phyloP scores from a whole-genome alignment of 2,329 filamentous ascomycete genomes.

The Chrysoporthe austroafricana region DNA sequence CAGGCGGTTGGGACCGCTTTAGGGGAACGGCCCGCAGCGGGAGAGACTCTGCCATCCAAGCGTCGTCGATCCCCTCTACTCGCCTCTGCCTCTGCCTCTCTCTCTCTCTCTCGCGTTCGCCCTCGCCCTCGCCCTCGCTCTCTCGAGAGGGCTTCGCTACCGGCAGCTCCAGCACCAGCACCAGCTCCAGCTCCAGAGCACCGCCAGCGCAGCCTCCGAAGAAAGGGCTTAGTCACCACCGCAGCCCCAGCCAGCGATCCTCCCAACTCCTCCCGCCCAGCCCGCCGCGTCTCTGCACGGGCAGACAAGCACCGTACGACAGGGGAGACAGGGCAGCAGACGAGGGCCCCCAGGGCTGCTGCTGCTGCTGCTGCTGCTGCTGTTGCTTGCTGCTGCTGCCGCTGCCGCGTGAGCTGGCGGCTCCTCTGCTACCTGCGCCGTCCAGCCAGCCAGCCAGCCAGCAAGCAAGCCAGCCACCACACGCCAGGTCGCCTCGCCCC shows the following conservation, averaged over 20 bases:
- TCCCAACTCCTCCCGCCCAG: not conserved
- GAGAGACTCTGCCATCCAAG: conserved; percentile 13
- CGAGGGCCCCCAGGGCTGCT: not conserved
- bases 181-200: not conserved
- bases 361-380: no score
- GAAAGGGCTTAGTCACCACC: not conserved
- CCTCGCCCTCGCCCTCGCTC: no score
- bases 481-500: no score
- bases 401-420: not conserved
- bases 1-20: conserved; percentile 20
- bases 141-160: not conserved
- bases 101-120: no score
- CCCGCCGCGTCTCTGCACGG: no score
- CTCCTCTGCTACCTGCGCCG: not conserved
- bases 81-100: not conserved
- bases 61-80: not conserved
- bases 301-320: not conserved
- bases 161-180: not conserved
- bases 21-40: conserved; percentile 24
- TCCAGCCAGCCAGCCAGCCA: not conserved
- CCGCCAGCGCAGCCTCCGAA: not conserved
- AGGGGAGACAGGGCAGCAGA: not conserved
- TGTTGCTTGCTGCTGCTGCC: no score
- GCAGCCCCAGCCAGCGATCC: not conserved
- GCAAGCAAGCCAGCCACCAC: no score